These are phyloP conservation scores for Apophysomyces sp. DNA, from an alignment of 371 early-diverging fungal genomes.

Conservation along the genomic window DNA sequence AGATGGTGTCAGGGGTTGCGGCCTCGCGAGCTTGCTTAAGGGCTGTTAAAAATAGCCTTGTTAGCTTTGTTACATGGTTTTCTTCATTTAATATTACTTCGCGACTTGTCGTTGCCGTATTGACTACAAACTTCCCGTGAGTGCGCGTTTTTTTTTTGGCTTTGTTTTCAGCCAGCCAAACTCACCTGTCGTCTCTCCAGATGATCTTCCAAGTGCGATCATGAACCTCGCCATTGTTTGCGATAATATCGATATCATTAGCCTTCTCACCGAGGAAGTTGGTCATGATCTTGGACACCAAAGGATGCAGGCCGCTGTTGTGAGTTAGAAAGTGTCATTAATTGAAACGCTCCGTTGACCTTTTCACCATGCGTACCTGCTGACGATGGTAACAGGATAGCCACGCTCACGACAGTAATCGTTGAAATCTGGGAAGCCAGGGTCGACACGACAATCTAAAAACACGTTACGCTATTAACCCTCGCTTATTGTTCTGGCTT, in stretches of 20 bases:
- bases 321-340: not conserved
- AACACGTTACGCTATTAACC: not conserved
- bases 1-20: conserved; percentile 33
- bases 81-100: conserved; percentile 28
- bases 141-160: not conserved
- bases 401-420: conserved; percentile 41
- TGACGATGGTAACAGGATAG: conserved; percentile 57
- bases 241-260: conserved; percentile 42
- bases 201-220: conserved; percentile 54
- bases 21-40: conserved; percentile 34
- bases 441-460: conserved; percentile 44
- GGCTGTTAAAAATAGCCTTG: conserved; percentile 15
- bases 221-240: conserved; percentile 45
- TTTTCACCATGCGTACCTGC: conserved; percentile 30
- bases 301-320: conserved; percentile 46
- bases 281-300: conserved; percentile 46
- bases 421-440: conserved; percentile 50
- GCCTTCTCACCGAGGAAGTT: conserved; percentile 45
- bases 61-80: not conserved
- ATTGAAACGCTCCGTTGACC: not conserved
- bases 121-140: conserved; percentile 12
- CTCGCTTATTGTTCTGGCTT: not conserved
- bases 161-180: not conserved
- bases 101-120: conserved; percentile 63
- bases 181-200: conserved; percentile 58